A percentile compares a stretch with the other conserved stretches of the same genome.
Evolutionary conservation across 495 filamentous ascomycete genomes (phyloP).

Genomic region (Elasticomyces elasticus): DNA sequence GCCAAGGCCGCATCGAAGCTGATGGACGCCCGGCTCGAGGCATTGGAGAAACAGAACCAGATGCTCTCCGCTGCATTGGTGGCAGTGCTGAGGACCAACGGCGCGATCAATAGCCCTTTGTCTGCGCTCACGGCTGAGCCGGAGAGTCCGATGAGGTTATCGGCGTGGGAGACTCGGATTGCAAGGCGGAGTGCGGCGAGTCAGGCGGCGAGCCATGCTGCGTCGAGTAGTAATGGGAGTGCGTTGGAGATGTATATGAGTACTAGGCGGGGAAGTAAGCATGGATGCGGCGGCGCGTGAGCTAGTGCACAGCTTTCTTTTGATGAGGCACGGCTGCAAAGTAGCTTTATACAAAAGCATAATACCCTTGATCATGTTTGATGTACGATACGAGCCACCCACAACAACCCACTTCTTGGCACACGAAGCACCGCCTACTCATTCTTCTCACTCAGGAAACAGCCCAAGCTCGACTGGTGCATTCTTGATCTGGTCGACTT

Average conservation of each 20-base stretch:
- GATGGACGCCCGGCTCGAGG: slow-evolving; percentile 24
- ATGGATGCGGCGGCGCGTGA: neutral
- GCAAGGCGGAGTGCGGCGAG: slow-evolving; percentile 16
- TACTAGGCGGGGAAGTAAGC: slow-evolving; percentile 13
- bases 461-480: too few species aligned
- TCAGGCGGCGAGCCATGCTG: slow-evolving; percentile 6
- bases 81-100: slow-evolving; percentile 25
- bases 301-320: too few species aligned
- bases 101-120: slow-evolving; percentile 16
- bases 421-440: too few species aligned
- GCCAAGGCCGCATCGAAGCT: neutral
- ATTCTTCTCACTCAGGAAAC: too few species aligned
- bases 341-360: too few species aligned
- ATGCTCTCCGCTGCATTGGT: slow-evolving; percentile 26
- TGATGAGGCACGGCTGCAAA: too few species aligned
- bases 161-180: slow-evolving; percentile 15
- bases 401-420: too few species aligned
- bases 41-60: slow-evolving; percentile 26
- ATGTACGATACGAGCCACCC: too few species aligned
- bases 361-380: too few species aligned
- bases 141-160: neutral
- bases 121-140: neutral
- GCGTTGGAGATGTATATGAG: slow-evolving; percentile 23
- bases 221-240: slow-evolving; percentile 15
- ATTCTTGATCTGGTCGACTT: too few species aligned